Evolutionary conservation across 116 monocot genomes (phyloP), one percentile per base, ranked within the genome.

Genomic region (Thalassia testudinum): DNA sequence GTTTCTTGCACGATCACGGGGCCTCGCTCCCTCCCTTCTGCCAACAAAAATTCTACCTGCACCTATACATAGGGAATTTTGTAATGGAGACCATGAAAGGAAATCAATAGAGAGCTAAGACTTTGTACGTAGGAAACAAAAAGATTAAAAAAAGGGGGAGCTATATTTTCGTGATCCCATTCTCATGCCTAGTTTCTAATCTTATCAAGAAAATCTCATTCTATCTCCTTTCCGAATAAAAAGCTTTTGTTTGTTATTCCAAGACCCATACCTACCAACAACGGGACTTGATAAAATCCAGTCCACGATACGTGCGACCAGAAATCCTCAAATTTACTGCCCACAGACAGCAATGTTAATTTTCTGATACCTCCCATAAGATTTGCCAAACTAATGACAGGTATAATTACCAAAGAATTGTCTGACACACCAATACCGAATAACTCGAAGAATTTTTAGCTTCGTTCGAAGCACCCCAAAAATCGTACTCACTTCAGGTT

Each of bases 21-120:
- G 20, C 80, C 80, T 56, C 65, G 53, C 24, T 85, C 85, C 52
- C 50, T 69, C n/a, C 73, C 76, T 63, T 80, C 80, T 7, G 70
- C 67, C 26, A 70, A 1, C 7, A 42, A 73, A 1, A 73, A 11
- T 71, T 79, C 76, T 4, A 85, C 76, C 27, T 73, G 47, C 17
- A 79, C 61, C 78, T 70, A 30, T 4, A 18, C 7, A 47, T 47
- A 50, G 21, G 50, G 2, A 23, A 50, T 21, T 12, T 50, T 2
- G 23, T 50, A 47, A 20, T 13, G 47, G n/a, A 47, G 17, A 4
- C 47, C 40, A 40, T 40, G 40, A 40, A 40, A 40, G 7, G 40
- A 14, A n/a, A n/a, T n/a, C n/a, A n/a, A n/a, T n/a, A n/a, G n/a
- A n/a, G n/a, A n/a, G n/a, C n/a, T n/a, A n/a, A n/a, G n/a, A n/a